Evolutionary conservation across 2,329 filamentous ascomycete genomes (phyloP).

Genomic region (Sclerotinia spermophila): DNA sequence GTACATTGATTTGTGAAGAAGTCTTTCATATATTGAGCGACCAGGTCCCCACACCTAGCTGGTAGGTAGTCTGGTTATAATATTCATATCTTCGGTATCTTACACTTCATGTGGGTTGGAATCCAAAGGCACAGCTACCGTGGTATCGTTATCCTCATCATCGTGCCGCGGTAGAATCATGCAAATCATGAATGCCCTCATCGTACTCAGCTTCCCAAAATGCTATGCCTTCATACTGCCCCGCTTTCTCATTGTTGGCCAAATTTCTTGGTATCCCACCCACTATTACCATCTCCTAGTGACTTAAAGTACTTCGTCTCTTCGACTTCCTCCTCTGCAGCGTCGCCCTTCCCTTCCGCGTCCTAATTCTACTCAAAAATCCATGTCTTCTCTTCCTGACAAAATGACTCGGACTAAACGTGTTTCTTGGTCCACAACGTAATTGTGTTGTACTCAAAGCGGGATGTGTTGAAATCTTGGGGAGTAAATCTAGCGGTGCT

Average conservation of each 20-base stretch:
- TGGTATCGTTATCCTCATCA: background rate
- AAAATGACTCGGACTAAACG: conserved; percentile 39
- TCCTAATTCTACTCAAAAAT: conserved; percentile 37
- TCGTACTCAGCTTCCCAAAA: background rate
- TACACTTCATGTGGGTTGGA: background rate
- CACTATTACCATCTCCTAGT: conserved; percentile 25
- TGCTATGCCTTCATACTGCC: background rate
- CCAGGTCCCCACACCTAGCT: background rate
- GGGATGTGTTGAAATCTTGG: conserved; percentile 36
- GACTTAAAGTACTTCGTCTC: conserved; percentile 37
- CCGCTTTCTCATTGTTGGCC: background rate
- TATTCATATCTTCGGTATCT: conserved; percentile 10
- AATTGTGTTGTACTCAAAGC: conserved; percentile 34
- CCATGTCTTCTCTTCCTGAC: conserved; percentile 39
- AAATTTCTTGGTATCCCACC: background rate
- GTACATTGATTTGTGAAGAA: background rate
- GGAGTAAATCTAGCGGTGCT: conserved; percentile 30
- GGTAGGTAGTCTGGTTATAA: background rate
- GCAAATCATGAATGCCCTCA: background rate
- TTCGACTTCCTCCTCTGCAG: conserved; percentile 36
- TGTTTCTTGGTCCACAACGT: conserved; percentile 37
- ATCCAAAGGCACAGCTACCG: background rate
- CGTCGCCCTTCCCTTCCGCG: conserved; percentile 35
- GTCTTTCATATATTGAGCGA: background rate
- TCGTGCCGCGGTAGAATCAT: background rate